A percentile compares a stretch with the other conserved stretches of the same genome.
Conservation (phyloP, 768 basidiomycete genomes). For the Kwoniella mangroviensis region DNA sequence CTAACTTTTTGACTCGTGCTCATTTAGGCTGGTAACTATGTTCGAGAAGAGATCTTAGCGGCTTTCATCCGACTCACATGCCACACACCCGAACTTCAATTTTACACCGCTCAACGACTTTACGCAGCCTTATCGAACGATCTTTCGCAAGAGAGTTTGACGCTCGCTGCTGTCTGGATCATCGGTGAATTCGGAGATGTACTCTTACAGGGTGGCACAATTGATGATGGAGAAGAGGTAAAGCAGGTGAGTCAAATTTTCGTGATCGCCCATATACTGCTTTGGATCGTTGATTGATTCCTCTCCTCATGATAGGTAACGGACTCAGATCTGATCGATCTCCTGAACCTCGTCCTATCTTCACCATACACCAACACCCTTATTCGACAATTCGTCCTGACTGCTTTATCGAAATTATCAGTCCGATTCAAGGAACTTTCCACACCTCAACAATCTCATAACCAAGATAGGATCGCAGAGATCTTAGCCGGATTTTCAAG, state of each 20-base stretch:
- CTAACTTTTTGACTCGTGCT: not conserved
- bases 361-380: conserved; percentile 93
- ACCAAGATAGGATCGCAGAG: conserved; percentile 75
- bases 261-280: not conserved
- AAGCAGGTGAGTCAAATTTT: conserved; percentile 70
- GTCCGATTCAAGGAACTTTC: conserved; percentile 67
- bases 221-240: conserved; percentile 72
- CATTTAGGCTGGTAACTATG: conserved; percentile 90
- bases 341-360: conserved; percentile 81
- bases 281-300: not conserved
- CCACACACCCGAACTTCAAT: conserved; percentile 95
- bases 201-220: conserved; percentile 80
- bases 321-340: conserved; percentile 82
- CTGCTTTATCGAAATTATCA: conserved; percentile 85
- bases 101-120: conserved; percentile 89
- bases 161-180: conserved; percentile 90
- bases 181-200: conserved; percentile 96
- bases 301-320: conserved; percentile 62
- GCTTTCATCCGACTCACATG: conserved; percentile 94
- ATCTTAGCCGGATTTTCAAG: conserved; percentile 80
- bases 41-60: conserved; percentile 92
- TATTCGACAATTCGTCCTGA: conserved; percentile 88
- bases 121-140: conserved; percentile 85
- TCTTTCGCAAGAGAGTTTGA: conserved; percentile 94
- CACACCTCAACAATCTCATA: conserved; percentile 30